phyloP scores from a whole-genome alignment of 2,329 filamentous ascomycete genomes.

The Leptographium lundbergii region DNA sequence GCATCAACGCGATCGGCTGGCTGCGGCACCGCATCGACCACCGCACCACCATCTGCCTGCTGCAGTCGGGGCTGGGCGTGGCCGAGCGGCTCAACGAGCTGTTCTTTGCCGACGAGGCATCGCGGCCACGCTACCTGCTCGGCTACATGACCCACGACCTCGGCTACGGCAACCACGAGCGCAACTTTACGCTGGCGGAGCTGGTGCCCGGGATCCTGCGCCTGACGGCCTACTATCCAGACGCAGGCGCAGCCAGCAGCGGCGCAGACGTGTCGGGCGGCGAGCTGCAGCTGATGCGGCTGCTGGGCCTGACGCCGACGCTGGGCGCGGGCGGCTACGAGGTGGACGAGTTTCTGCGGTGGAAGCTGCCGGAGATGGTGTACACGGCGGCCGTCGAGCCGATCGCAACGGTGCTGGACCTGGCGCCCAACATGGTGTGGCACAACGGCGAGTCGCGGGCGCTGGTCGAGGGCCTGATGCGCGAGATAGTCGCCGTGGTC shows the following conservation, averaged over 20 bases:
- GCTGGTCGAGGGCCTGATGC: slow-evolving; percentile 57
- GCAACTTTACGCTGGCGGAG: slow-evolving; percentile 11
- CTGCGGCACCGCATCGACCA: slow-evolving; percentile 20
- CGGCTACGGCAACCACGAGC: slow-evolving; percentile 14
- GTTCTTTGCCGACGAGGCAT: slow-evolving; percentile 53
- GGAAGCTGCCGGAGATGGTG: slow-evolving; percentile 69
- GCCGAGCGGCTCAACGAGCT: slow-evolving; percentile 63
- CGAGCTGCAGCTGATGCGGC: slow-evolving; percentile 45
- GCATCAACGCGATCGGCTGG: slow-evolving; percentile 13
- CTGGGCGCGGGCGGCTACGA: slow-evolving; percentile 48
- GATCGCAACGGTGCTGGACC: slow-evolving; percentile 66
- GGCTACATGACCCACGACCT: slow-evolving; percentile 45
- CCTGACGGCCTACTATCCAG: slow-evolving; percentile 17
- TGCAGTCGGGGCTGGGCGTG: slow-evolving; percentile 52
- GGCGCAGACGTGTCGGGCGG: not conserved
- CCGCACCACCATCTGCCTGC: slow-evolving; percentile 21
- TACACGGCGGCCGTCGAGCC: slow-evolving; percentile 70
- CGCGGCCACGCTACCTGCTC: slow-evolving; percentile 63
- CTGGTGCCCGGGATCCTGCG: slow-evolving; percentile 22
- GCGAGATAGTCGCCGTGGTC: slow-evolving; percentile 64
- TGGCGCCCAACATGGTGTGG: slow-evolving; percentile 58
- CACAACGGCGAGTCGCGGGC: slow-evolving; percentile 52
- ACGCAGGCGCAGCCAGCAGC: too few species aligned
- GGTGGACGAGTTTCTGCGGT: slow-evolving; percentile 49
- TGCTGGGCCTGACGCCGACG: slow-evolving; percentile 47